A percentile compares a stretch with the other conserved stretches of the same genome.
Evolutionary conservation across 176 grass and related monocot genomes (phyloP).

Genomic region (Musa acuminata): DNA sequence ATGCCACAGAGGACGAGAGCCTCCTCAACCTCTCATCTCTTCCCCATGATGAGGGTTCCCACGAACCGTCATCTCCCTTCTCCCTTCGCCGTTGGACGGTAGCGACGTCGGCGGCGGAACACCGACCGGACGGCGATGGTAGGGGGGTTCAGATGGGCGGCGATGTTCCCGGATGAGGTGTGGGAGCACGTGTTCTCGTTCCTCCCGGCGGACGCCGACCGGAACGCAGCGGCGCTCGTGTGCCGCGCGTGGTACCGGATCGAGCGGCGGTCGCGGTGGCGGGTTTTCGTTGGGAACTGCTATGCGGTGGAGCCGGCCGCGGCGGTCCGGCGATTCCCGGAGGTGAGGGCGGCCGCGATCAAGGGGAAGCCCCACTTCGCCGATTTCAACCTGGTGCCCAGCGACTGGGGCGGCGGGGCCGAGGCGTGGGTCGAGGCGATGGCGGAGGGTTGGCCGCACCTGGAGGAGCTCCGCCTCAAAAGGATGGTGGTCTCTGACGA

Average conservation of each 20-base stretch:
- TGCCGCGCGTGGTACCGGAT: conserved; percentile 33
- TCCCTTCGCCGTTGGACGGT: neutral
- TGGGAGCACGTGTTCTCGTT: conserved; percentile 64
- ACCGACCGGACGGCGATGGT: neutral
- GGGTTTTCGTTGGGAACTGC: conserved; percentile 50
- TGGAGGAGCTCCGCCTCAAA: conserved; percentile 72
- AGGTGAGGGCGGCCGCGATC: conserved; percentile 35
- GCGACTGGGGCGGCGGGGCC: conserved; percentile 46
- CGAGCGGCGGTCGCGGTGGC: conserved; percentile 45
- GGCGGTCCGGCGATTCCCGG: conserved; percentile 29
- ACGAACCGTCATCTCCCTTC: too few relatives aligned
- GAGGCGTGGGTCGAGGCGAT: conserved; percentile 50
- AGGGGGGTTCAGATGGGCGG: conserved; percentile 6
- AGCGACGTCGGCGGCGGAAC: neutral
- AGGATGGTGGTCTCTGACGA: conserved; percentile 73
- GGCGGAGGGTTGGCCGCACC: conserved; percentile 51
- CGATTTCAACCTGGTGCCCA: conserved; percentile 45
- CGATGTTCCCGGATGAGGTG: conserved; percentile 50
- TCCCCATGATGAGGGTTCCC: too few relatives aligned
- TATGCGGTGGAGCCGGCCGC: conserved; percentile 33
- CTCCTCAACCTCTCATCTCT: too few relatives aligned
- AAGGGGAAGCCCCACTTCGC: conserved; percentile 83
- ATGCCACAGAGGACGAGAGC: too few relatives aligned
- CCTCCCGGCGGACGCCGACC: conserved; percentile 35
- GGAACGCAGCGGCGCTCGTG: conserved; percentile 25